Percentiles rank a stretch among this genome's conserved stretches.
Conservation (phyloP, 1,284 basidiomycete genomes). For the Dichomitus squalens region DNA sequence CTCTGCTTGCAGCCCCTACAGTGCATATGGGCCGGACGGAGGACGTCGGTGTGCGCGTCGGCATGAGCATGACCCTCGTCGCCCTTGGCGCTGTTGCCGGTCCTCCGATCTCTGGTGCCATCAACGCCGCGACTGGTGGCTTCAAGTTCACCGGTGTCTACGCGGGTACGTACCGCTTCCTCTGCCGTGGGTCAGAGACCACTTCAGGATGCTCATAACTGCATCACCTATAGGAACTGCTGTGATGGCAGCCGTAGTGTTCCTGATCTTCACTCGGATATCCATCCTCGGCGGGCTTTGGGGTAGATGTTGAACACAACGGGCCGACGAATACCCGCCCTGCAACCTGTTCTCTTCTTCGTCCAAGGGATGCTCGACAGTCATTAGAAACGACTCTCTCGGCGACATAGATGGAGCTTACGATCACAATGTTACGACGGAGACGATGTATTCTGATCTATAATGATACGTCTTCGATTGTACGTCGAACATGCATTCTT, state of each 20-base stretch:
- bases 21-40: conserved; percentile 58
- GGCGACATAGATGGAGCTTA: neutral
- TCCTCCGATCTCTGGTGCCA: conserved; percentile 61
- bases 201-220: neutral
- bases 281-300: conserved; percentile 13
- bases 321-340: no score
- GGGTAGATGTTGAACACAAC: conserved; percentile 13
- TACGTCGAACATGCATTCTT: neutral
- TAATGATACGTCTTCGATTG: neutral
- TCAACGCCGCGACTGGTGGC: conserved; percentile 45
- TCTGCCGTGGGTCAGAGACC: neutral
- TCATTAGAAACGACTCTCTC: no score
- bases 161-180: conserved; percentile 45
- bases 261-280: conserved; percentile 13
- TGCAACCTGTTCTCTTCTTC: no score
- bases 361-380: no score
- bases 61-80: conserved; percentile 57
- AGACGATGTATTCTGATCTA: neutral
- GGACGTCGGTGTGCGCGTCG: conserved; percentile 63
- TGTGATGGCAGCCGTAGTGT: conserved; percentile 15
- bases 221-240: conserved; percentile 8
- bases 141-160: conserved; percentile 61
- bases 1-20: conserved; percentile 55
- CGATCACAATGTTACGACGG: neutral
- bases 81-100: conserved; percentile 51